Percentiles rank a stretch among this genome's conserved stretches.
Conservation (phyloP, 768 basidiomycete species). For the Macrolepiota albuminosa region DNA sequence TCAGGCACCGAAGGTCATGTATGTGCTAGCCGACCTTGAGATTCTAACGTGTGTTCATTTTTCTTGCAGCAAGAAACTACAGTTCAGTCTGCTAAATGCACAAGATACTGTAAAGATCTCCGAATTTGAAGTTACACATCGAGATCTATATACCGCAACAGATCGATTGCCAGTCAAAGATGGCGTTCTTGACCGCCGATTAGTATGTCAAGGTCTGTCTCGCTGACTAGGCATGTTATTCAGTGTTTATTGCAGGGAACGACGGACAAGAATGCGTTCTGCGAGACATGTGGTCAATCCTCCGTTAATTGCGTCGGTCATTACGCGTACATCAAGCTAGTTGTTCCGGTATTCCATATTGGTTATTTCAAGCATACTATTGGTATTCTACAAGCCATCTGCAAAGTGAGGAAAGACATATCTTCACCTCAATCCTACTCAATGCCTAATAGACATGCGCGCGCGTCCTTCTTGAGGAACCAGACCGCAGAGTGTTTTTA, state of each 20-base stretch:
- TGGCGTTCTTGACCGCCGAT: slow-evolving; percentile 88
- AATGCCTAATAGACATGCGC: slow-evolving; percentile 68
- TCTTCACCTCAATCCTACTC: not conserved
- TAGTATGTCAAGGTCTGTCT: slow-evolving; percentile 46
- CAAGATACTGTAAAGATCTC: slow-evolving; percentile 95
- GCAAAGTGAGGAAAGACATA: slow-evolving; percentile 62
- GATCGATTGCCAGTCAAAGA: slow-evolving; percentile 84
- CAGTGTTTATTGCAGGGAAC: slow-evolving; percentile 61
- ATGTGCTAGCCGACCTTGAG: not conserved
- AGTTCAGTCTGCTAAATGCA: slow-evolving; percentile 90
- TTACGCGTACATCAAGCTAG: slow-evolving; percentile 97
- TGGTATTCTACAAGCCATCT: slow-evolving; percentile 89
- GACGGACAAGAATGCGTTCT: slow-evolving; percentile 86
- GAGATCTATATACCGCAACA: slow-evolving; percentile 83
- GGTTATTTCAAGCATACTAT: slow-evolving; percentile 98
- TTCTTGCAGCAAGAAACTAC: slow-evolving; percentile 77
- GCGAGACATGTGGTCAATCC: slow-evolving; percentile 91
- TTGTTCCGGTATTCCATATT: slow-evolving; percentile 96
- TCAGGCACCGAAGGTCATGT: slow-evolving; percentile 36
- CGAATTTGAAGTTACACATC: slow-evolving; percentile 92
- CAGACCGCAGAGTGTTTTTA: slow-evolving; percentile 78
- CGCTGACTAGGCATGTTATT: not conserved
- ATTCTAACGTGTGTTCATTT: not conserved
- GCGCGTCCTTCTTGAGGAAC: slow-evolving; percentile 82
- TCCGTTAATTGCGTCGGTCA: slow-evolving; percentile 97